phyloP scores from a whole-genome alignment of 2,329 filamentous ascomycete species.

The Rugonectria rugulosa region DNA sequence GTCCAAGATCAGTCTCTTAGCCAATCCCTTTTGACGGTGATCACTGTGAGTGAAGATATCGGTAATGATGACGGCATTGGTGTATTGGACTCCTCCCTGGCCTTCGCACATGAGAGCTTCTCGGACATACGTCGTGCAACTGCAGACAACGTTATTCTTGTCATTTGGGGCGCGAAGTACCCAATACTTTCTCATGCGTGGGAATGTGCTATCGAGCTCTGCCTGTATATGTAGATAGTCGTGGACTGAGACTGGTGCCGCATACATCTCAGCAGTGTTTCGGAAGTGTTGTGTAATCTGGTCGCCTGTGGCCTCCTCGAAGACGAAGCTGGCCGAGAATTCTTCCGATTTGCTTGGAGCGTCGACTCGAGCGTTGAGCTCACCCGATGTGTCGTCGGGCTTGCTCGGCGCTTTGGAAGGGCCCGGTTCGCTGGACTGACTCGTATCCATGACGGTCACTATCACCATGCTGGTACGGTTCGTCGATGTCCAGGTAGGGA shows the following conservation, averaged over 20 bases:
- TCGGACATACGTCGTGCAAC: slow-evolving; percentile 42
- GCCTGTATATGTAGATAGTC: slow-evolving; percentile 27
- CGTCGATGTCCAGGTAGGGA: no score
- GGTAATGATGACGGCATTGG: slow-evolving; percentile 43
- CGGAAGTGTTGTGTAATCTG: slow-evolving; percentile 29
- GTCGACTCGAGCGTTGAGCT: no score
- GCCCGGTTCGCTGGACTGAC: no score
- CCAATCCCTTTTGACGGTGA: slow-evolving; percentile 46
- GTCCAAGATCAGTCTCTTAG: slow-evolving; percentile 44
- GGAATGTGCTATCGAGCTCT: slow-evolving; percentile 16
- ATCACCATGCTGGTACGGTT: no score
- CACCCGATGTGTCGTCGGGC: no score
- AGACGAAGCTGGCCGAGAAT: slow-evolving; percentile 15
- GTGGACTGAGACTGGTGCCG: slow-evolving; percentile 22
- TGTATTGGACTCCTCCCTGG: slow-evolving; percentile 33
- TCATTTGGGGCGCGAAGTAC: slow-evolving; percentile 40
- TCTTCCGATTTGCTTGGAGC: background rate
- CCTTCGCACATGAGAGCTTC: slow-evolving; percentile 26
- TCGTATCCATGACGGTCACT: no score
- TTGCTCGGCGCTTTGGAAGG: no score
- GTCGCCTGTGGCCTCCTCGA: slow-evolving; percentile 18
- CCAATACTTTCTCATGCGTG: no score
- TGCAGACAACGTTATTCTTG: slow-evolving; percentile 42
- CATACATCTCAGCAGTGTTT: slow-evolving; percentile 27
- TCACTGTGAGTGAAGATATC: slow-evolving; percentile 47